Percentiles rank a stretch among this genome's conserved stretches.
These are phyloP conservation scores for Metschnikowia reukaufii DNA, from an alignment of 805 yeast species.

Conservation along the genomic window DNA sequence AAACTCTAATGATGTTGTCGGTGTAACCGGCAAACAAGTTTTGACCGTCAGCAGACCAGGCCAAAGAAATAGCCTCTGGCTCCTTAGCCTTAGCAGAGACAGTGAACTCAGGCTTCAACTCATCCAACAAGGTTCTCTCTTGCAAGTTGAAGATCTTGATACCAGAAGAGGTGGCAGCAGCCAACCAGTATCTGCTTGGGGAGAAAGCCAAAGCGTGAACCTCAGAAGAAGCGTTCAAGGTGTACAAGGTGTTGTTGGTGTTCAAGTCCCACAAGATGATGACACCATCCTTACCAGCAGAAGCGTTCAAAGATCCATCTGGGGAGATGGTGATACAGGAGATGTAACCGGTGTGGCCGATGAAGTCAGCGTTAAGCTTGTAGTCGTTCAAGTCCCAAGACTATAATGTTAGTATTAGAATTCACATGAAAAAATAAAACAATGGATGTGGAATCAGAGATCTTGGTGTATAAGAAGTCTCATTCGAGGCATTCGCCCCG, in stretches of 20 bases:
- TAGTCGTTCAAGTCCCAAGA: slow-evolving; percentile 90
- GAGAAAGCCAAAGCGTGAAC: slow-evolving; percentile 98
- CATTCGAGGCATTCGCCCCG: slow-evolving; percentile 71
- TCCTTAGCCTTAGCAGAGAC: slow-evolving; percentile 86
- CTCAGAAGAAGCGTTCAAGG: slow-evolving; percentile 93
- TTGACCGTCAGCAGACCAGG: slow-evolving; percentile 99
- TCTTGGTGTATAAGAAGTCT: slow-evolving; percentile 98
- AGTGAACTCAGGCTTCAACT: slow-evolving; percentile 97
- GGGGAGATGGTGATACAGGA: slow-evolving; percentile 97
- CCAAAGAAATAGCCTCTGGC: slow-evolving; percentile 96
- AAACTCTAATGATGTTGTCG: slow-evolving; percentile 98
- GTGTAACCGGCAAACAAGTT: slow-evolving; percentile 99
- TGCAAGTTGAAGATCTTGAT: slow-evolving; percentile 98
- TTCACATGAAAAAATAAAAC: neutral
- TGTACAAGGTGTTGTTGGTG: slow-evolving; percentile 83
- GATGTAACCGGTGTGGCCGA: slow-evolving; percentile 99
- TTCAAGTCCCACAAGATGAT: slow-evolving; percentile 97
- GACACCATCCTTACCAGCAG: slow-evolving; percentile 99
- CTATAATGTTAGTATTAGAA: slow-evolving; percentile 58
- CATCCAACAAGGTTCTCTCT: slow-evolving; percentile 91
- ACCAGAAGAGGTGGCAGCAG: slow-evolving; percentile 98
- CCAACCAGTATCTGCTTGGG: slow-evolving; percentile 99
- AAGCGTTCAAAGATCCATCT: slow-evolving; percentile 98
- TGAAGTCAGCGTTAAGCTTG: slow-evolving; percentile 89
- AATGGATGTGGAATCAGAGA: slow-evolving; percentile 67